phyloP scores from a whole-genome alignment of 805 yeast species.

The Naumovozyma baii region DNA sequence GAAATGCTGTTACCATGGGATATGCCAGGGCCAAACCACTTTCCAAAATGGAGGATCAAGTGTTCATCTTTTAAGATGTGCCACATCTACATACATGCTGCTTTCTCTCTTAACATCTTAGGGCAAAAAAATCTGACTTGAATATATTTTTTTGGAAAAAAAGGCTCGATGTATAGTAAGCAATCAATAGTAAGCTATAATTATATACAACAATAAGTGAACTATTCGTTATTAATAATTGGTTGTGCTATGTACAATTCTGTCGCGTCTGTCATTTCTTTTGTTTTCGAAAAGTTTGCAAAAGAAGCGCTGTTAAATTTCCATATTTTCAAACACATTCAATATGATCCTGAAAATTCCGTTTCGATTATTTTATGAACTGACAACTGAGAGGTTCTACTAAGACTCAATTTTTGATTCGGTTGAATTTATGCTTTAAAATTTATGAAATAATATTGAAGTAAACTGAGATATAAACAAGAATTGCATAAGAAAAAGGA shows the following conservation, averaged over 20 bases:
- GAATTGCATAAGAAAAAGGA: no score
- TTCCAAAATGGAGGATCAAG: constrained; percentile 82
- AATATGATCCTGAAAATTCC: no score
- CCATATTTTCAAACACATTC: not conserved
- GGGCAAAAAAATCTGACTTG: no score
- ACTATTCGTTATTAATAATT: not conserved
- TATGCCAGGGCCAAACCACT: constrained; percentile 80
- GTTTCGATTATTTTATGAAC: no score
- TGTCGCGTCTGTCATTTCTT: not conserved
- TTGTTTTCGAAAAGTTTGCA: not conserved
- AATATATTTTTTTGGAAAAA: no score
- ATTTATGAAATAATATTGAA: no score
- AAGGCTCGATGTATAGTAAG: no score
- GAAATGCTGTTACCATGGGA: constrained; percentile 65
- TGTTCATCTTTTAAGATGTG: constrained; percentile 59
- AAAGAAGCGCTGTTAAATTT: not conserved
- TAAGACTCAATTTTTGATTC: not conserved
- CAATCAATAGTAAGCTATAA: no score
- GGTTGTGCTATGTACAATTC: not conserved
- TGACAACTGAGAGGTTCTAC: no score
- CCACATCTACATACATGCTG: not conserved
- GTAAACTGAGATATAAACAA: not conserved
- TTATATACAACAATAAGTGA: not conserved
- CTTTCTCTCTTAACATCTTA: no score
- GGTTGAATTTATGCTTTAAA: not conserved